These are phyloP conservation scores for Ananas comosus DNA, from an alignment of 176 grass and related monocot species.

Conservation along the genomic window DNA sequence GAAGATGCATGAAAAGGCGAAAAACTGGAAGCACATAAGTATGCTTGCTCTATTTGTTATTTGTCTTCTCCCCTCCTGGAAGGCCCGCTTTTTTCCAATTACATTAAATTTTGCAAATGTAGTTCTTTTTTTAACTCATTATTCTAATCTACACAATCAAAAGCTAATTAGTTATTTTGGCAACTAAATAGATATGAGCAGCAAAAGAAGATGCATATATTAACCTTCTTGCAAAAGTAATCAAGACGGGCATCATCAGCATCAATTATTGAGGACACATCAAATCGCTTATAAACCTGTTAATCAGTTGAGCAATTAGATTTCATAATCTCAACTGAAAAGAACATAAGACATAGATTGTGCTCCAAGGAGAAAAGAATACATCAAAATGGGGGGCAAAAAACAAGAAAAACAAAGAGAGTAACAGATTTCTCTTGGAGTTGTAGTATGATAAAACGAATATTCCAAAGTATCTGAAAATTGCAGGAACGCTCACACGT, in stretches of 20 bases:
- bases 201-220: not conserved
- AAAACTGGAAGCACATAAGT: too few species aligned
- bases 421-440: not conserved
- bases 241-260: constrained; percentile 69
- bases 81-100: too few species aligned
- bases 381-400: not conserved
- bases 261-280: constrained; percentile 58
- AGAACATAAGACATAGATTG: not conserved
- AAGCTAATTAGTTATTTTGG: not conserved
- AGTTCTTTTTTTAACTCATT: too few species aligned
- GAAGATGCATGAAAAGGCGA: too few species aligned
- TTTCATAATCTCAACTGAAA: constrained; percentile 9
- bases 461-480: not conserved
- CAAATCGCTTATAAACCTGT: constrained; percentile 79
- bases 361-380: not conserved
- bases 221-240: constrained; percentile 84
- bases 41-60: too few species aligned
- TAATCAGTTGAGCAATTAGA: constrained; percentile 19
- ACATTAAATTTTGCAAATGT: too few species aligned
- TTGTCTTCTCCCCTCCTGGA: too few species aligned
- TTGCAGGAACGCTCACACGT: not conserved
- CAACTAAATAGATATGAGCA: constrained; percentile 12
- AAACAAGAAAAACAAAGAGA: not conserved
- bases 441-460: not conserved
- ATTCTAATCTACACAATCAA: not conserved